Evolutionary conservation across 768 basidiomycete species (phyloP).

Genomic region (Russula sp.): DNA sequence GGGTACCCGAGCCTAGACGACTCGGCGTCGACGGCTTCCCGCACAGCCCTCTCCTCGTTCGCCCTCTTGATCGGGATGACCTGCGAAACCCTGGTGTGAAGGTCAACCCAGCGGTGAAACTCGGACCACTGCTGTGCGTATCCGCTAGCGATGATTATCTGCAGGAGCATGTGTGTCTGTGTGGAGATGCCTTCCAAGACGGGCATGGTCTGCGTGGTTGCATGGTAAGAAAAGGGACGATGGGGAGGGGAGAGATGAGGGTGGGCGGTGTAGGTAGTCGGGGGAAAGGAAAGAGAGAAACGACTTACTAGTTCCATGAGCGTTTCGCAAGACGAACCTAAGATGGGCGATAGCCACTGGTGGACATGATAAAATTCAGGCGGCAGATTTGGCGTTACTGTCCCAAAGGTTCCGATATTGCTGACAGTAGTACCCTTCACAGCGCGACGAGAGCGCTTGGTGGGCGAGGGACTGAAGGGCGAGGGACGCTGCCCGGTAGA

Average conservation of each 20-base stretch:
- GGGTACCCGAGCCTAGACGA: too few relatives aligned
- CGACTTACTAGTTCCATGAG: neutral
- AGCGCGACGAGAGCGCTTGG: neutral
- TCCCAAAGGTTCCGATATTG: neutral
- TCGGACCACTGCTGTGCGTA: neutral
- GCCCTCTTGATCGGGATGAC: neutral
- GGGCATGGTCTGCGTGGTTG: neutral
- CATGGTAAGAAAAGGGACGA: neutral
- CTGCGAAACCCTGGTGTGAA: neutral
- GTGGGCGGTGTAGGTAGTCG: neutral
- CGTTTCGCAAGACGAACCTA: neutral
- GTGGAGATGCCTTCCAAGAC: neutral
- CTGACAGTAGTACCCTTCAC: neutral
- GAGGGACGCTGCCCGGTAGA: neutral
- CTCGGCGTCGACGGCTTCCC: too few relatives aligned
- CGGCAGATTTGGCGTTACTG: neutral
- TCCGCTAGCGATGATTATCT: neutral
- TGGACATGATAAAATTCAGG: neutral
- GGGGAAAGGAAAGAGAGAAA: neutral
- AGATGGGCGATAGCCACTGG: neutral
- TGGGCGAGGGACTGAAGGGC: too few relatives aligned
- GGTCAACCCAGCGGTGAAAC: neutral
- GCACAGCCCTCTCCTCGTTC: too few relatives aligned
- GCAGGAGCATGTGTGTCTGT: neutral
- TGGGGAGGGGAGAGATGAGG: neutral